phyloP scores from a whole-genome alignment of 441 rosid genomes.

The Sinapis alba region DNA sequence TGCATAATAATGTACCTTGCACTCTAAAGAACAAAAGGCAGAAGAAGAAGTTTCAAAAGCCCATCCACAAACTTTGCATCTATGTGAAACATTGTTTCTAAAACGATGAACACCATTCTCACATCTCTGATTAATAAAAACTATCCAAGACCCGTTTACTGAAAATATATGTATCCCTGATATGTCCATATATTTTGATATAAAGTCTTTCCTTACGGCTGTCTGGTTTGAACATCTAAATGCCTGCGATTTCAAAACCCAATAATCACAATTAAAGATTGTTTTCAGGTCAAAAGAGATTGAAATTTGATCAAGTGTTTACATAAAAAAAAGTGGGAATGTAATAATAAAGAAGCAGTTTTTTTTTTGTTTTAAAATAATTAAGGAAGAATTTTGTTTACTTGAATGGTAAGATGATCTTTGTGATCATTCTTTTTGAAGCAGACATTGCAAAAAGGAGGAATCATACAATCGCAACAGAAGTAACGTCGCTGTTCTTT shows the following conservation, averaged over 20 bases:
- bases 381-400: neutral
- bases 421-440: neutral
- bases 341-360: neutral
- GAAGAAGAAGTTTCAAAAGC: conserved; percentile 19
- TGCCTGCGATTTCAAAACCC: conserved; percentile 9
- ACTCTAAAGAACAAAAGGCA: conserved; percentile 34
- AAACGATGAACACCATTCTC: neutral
- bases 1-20: conserved; percentile 26
- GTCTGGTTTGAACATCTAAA: conserved; percentile 25
- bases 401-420: conserved; percentile 26
- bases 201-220: conserved; percentile 4
- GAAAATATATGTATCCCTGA: conserved; percentile 9
- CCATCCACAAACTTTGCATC: conserved; percentile 33
- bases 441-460: conserved; percentile 18
- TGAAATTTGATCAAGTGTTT: neutral
- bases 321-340: neutral
- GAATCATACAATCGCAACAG: conserved; percentile 35
- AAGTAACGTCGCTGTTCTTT: neutral
- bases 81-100: conserved; percentile 8
- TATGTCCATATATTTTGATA: conserved; percentile 17
- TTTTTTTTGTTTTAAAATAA: neutral
- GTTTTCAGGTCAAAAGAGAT: neutral
- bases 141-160: neutral
- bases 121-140: conserved; percentile 26
- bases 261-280: neutral